These are phyloP conservation scores for Naganishia sp. DNA, from an alignment of 1,284 basidiomycete genomes.

Conservation along the genomic window DNA sequence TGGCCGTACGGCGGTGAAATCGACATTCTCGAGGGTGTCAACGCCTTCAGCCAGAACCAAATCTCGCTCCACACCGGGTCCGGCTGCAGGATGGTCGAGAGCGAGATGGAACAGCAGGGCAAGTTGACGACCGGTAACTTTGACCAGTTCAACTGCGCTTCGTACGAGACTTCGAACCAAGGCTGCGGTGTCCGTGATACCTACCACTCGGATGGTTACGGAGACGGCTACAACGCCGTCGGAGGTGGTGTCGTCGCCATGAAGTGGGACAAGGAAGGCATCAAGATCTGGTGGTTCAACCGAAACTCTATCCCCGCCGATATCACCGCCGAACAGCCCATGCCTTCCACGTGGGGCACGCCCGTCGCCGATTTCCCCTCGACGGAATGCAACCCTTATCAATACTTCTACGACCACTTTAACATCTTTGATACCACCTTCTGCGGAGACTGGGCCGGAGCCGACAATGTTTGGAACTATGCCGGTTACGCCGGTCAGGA, in stretches of 20 bases:
- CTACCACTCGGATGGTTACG: constrained; percentile 46
- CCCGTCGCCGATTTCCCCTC: constrained; percentile 75
- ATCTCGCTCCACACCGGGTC: constrained; percentile 53
- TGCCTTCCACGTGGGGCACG: constrained; percentile 70
- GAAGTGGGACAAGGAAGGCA: constrained; percentile 71
- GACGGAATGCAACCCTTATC: constrained; percentile 66
- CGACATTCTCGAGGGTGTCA: constrained; percentile 59
- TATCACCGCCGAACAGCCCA: constrained; percentile 66
- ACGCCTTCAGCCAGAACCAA: constrained; percentile 53
- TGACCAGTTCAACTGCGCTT: constrained; percentile 50
- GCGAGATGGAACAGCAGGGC: constrained; percentile 57
- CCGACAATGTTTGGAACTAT: constrained; percentile 63
- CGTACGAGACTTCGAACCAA: constrained; percentile 52
- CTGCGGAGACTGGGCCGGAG: constrained; percentile 84
- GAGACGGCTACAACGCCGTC: constrained; percentile 52
- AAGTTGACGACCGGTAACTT: constrained; percentile 57
- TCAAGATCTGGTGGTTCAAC: constrained; percentile 79
- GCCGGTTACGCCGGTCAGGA: constrained; percentile 74
- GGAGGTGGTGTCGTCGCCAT: constrained; percentile 59
- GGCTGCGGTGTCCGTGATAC: constrained; percentile 51
- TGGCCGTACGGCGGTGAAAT: constrained; percentile 61
- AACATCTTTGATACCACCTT: constrained; percentile 80
- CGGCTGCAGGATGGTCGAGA: constrained; percentile 59
- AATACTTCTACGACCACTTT: constrained; percentile 72
- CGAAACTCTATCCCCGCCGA: constrained; percentile 71